These are phyloP conservation scores for Krasilnikovozyma curviuscula DNA, from an alignment of 768 basidiomycete species.

Conservation along the genomic window DNA sequence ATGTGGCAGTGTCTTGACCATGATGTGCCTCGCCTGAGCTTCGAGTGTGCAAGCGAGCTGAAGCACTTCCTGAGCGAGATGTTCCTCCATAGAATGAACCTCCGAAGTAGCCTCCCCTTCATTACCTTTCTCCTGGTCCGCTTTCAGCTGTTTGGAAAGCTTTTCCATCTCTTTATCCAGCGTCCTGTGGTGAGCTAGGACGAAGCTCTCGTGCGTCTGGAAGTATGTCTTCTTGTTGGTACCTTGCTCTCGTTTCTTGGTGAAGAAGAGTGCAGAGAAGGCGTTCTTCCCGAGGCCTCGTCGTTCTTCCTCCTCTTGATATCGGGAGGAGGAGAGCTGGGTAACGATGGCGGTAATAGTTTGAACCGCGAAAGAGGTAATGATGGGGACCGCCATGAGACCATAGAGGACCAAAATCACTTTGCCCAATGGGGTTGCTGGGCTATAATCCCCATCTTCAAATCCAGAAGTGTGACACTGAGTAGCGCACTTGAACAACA, in stretches of 20 bases:
- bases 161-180: conserved; percentile 7
- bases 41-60: conserved; percentile 16
- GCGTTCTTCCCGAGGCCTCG: background rate
- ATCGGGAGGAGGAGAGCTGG: background rate
- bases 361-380: conserved; percentile 24
- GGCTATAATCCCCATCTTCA: background rate
- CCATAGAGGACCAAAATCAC: conserved; percentile 25
- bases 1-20: conserved; percentile 20
- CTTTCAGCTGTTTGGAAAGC: background rate
- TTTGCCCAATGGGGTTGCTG: conserved; percentile 15
- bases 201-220: conserved; percentile 18
- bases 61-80: conserved; percentile 8
- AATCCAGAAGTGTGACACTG: too few relatives aligned
- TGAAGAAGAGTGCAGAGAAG: background rate
- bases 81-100: conserved; percentile 1
- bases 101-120: background rate
- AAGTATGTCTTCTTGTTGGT: conserved; percentile 11
- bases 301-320: background rate
- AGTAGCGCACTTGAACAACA: too few relatives aligned
- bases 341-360: conserved; percentile 21
- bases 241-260: background rate
- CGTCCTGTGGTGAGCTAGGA: conserved; percentile 16
- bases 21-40: conserved; percentile 20
- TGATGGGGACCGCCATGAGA: conserved; percentile 25
- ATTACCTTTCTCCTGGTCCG: background rate